Base-by-base conservation (phyloP, 129 eudicot genomes). In the Flaveria bidentis region DNA sequence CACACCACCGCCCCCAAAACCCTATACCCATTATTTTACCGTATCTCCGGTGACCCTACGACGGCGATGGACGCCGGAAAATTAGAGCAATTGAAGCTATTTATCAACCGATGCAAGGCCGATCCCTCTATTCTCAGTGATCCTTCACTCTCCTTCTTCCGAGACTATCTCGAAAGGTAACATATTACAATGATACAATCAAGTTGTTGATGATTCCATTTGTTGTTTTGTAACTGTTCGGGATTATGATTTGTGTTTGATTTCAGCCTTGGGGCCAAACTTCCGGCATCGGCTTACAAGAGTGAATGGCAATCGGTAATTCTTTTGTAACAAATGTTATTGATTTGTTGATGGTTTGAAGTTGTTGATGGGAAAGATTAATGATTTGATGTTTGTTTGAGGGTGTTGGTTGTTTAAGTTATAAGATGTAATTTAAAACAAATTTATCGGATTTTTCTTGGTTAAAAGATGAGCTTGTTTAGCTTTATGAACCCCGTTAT, bases 91-190 rank as follows among this genome's bases (percentile, higher is more conserved):
- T 23, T 94, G 71, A 85, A 86, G 85, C 79, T 74, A 16, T 94
- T 94, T 78, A 66, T 94, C 60, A 82, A 83, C 45, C 82, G 20
- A 44, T 94, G 97, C 84, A 82, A 87, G 65, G 68, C 92, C 41
- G 80, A 91, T 64, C 99, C 99, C 0, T 87, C 97, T 58, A 22
- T 89, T 63, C 97, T 94, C 73, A 58, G 78, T 56, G 91, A 94
- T 75, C 97, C 99, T 56, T 89, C 96, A 0, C 96, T 94, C 73
- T 87, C 93, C n/a, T 94, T 94, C 88, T 94, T 94, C 90, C 84
- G 91, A 6, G 92, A 91, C 33, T 94, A 91, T 71, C 80, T 94
- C 74, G 93, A 90, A 83, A 93, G 96, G 98, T 90, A 63, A 20
- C 88, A 57, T 18, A 1, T 47, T 36, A 65, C 69, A 47, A 2